Base-by-base conservation (phyloP, 176 grass and related monocot species). In the Chrysopogon serrulatus region DNA sequence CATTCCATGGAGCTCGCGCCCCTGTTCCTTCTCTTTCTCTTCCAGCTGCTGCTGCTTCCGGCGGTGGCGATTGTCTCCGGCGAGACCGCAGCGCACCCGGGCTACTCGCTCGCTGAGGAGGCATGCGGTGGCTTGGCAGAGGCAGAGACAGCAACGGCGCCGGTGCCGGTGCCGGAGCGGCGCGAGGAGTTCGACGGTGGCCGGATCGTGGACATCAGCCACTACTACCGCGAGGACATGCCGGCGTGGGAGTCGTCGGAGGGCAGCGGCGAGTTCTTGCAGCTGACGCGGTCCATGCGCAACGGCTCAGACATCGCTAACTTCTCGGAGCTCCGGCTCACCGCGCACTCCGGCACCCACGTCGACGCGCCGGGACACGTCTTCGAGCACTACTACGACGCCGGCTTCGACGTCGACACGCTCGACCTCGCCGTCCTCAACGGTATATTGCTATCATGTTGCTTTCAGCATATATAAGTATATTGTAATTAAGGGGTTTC, bases 281-380 rank as follows among this genome's bases (percentile, higher is more conserved):
- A 83, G 68, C 85, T 95, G 48, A 53, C 85, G 28, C 24, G 57
- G 56, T 92, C 93, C 27, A 92, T 95, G 84, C 73, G 81, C 81
- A 95, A 95, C 43, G 85, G 85, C 83, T 95, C 93, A 69, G 87
- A 89, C 82, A 74, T 84, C 78, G 85, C 90, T 33, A 95, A 95
- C 82, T 92, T 83, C 90, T 95, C 93, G 10, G 90, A 83, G 74
- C 86, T 95, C 90, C 86, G 89, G 16, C 82, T 95, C 49, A 78
- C 90, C 21, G 83, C 82, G 44, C 93, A 95, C 84, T 74, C 90
- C 30, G 92, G 92, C 48, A 94, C 92, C 49, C 92, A 92, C 87
- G 87, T 94, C 44, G 92, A 94, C 80, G 92, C 92, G 62, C 92
- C 92, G 42, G 90, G 92, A 1, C 92, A 94, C 71, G 89, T 94